Conservation (phyloP, 2,329 filamentous ascomycete species). For the Rutstroemia sydowiana region DNA sequence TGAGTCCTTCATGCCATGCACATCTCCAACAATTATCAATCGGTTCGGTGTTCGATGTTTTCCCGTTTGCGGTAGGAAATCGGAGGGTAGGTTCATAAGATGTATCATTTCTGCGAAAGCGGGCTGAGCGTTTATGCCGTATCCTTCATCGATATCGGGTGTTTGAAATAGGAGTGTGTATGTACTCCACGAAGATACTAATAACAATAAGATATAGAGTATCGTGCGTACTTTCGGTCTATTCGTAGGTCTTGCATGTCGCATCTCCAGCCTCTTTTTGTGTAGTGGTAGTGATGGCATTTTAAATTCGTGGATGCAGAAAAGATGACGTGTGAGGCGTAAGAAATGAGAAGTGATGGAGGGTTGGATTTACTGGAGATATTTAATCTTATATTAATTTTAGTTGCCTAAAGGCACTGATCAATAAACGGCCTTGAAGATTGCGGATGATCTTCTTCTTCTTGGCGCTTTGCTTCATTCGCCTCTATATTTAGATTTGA, state of each 20-base stretch:
- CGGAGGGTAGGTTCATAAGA: constrained; percentile 23
- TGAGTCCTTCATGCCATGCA: constrained; percentile 76
- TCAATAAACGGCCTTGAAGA: constrained; percentile 1
- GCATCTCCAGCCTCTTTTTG: neutral
- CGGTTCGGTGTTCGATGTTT: constrained; percentile 42
- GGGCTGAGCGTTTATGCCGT: constrained; percentile 18
- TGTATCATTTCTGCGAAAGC: constrained; percentile 24
- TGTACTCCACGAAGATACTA: constrained; percentile 3
- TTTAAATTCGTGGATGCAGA: neutral
- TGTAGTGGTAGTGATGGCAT: constrained; percentile 1
- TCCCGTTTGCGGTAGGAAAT: constrained; percentile 25
- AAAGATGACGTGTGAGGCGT: neutral
- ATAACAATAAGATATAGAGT: neutral
- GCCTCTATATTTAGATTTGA: too few relatives aligned
- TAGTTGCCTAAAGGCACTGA: neutral
- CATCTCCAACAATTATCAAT: constrained; percentile 80
- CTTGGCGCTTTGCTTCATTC: too few relatives aligned
- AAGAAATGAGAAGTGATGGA: too few relatives aligned
- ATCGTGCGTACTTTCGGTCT: constrained; percentile 3
- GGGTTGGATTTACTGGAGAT: neutral
- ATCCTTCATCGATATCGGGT: neutral
- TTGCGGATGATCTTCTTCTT: neutral
- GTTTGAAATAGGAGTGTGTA: neutral
- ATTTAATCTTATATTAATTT: neutral
- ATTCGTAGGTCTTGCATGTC: neutral